Evolutionary conservation across 2,329 filamentous ascomycete species (phyloP), one percentile per base, ranked within the genome.

Genomic region (Nannizziopsis barbatae): DNA sequence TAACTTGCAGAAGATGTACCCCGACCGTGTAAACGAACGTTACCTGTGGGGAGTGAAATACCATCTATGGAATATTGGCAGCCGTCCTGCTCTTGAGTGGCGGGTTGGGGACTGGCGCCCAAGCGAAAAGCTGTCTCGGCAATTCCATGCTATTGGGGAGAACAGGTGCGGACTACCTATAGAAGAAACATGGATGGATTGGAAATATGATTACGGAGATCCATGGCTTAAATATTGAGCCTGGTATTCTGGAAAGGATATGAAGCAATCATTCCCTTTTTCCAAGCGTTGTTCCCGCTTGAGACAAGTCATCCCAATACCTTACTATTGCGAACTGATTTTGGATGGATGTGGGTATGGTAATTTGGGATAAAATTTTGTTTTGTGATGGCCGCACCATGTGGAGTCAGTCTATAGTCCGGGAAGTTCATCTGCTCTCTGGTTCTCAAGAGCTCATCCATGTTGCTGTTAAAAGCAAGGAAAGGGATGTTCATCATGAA

Each of bases 41-140:
- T 36, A 4, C 9, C 32, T 35, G 30, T 50, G 48, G 42, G 37
- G 36, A 14, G n/a, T 50, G 15, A 50, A 20, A 20, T 50, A 47
- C 37, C 11, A 5, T 22, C 38, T 42, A 30, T 15, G 39, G 11
- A 41, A 39, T 10, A 38, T 12, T 5, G 35, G 22, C 7, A 31
- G 15, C 2, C 9, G 14, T 36, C 48, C 48, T 6, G 7, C 33
- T 46, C 35, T 47, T 39, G 42, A 45, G 17, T 50, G 48, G 48
- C 42, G 30, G 20, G 36, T 46, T 18, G 48, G 42, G 9, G 27
- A 15, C 14, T 50, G 48, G 48, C 9, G 36, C 7, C 42, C 48
- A 12, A 50, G 48, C 48, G n/a, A 42, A 10, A 41, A 33, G 10
- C 42, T 50, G 20, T 37, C 17, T 6, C 33, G 33, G 17, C 36